Evolutionary conservation across 2,329 filamentous ascomycete genomes (phyloP), one percentile per base, ranked within the genome.

Genomic region (Zasmidium citrigriseum): DNA sequence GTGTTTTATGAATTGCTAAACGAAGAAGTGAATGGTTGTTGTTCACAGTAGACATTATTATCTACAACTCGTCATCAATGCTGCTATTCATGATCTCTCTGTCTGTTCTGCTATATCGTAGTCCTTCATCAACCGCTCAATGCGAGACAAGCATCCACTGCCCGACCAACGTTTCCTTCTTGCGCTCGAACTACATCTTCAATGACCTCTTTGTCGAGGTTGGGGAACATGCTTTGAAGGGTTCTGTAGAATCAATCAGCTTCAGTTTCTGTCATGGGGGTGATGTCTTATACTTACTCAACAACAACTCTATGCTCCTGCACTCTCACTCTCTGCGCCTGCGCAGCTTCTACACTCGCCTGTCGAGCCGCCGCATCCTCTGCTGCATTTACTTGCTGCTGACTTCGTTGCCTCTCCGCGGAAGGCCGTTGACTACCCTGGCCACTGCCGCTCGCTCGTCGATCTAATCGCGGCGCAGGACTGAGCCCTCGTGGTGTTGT

Each of bases 121-220:
- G 16, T 52, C 55, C 23, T 45, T 47, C 54, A 52, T 61, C 55
- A 60, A 49, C 49, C 68, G 60, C 75, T 78, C 55, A 80, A 60
- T 21, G 76, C 76, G 27, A 81, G 67, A 70, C 78, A 81, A 23
- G 77, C 78, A 71, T 81, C 78, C 1, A 81, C 78, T 1, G 78
- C 78, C 45, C 75, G 62, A 0, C 78, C 78, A 2, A 81, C 77
- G 46, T 79, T 86, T 72, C 95, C 96, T 76, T 97, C 89, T 77
- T 99, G 97, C 78, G 96, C 86, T 73, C 93, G 87, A 23, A 99
- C 95, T 44, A 99, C 95, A 77, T 99, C 95, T 69, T 93, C 93
- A 71, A 99, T 98, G 38, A 99, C 84, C 50, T 99, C 96, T 69
- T 87, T 86, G 74, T 99, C 95, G 52, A 99, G 80, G 71, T 96